Conservation (phyloP, 2,329 filamentous ascomycete genomes). For the Penicillium vulpinum region DNA sequence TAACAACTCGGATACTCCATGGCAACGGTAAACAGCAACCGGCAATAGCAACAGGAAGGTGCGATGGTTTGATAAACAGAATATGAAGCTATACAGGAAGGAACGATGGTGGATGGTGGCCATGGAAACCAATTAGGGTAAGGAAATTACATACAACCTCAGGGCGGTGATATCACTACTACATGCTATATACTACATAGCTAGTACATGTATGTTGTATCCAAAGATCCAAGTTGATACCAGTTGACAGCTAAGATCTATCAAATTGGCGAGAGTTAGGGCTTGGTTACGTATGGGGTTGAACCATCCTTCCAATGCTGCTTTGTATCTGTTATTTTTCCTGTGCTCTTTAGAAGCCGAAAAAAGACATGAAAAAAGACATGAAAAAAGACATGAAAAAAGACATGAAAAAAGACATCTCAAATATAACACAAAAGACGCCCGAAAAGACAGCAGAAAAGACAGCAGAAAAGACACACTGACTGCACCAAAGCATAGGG, state of each 20-base stretch:
- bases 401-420: background rate
- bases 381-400: background rate
- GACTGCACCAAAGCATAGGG: no score
- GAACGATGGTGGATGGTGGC: background rate
- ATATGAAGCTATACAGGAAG: background rate
- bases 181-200: background rate
- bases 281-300: background rate
- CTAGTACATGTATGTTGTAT: no score
- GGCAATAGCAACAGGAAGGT: constrained; percentile 1
- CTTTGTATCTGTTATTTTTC: background rate
- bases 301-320: background rate
- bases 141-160: background rate
- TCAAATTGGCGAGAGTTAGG: background rate
- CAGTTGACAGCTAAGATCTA: no score
- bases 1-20: background rate
- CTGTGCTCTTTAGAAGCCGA: background rate
- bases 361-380: background rate
- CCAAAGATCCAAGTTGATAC: no score
- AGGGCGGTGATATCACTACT: background rate
- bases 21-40: background rate
- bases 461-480: background rate
- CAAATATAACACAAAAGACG: no score
- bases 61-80: background rate
- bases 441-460: background rate
- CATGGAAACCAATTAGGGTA: background rate